Percentiles rank a stretch among this genome's conserved stretches.
phyloP scores from a whole-genome alignment of 2,329 filamentous ascomycete species.

The Alternaria brassicae region DNA sequence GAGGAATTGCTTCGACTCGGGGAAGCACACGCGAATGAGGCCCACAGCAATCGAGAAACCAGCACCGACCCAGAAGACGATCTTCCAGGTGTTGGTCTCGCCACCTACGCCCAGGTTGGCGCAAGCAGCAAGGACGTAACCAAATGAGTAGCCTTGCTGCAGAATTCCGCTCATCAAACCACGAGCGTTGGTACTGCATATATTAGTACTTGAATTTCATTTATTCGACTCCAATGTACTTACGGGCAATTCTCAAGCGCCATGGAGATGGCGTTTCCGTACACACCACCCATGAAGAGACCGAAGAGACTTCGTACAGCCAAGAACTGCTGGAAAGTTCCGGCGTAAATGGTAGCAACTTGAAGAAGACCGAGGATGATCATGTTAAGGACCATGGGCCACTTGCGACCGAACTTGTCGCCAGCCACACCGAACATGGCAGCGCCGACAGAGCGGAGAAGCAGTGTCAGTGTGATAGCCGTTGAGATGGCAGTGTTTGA shows the following conservation, averaged over 20 bases:
- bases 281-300: conserved; percentile 81
- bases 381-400: conserved; percentile 85
- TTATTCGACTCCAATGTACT: conserved; percentile 36
- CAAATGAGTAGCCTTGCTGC: conserved; percentile 82
- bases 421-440: conserved; percentile 77
- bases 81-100: conserved; percentile 71
- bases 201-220: conserved; percentile 32
- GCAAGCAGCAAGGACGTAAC: conserved; percentile 79
- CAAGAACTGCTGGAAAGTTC: conserved; percentile 76
- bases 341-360: conserved; percentile 78
- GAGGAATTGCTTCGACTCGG: conserved; percentile 77
- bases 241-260: conserved; percentile 75
- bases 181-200: conserved; percentile 62
- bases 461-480: conserved; percentile 76
- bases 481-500: conserved; percentile 75
- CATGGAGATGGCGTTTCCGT: conserved; percentile 80
- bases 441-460: conserved; percentile 77
- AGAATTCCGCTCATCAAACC: conserved; percentile 83
- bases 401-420: conserved; percentile 82
- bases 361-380: conserved; percentile 73
- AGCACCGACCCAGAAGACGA: conserved; percentile 75
- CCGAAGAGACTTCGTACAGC: conserved; percentile 76
- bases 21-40: conserved; percentile 70
- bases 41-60: conserved; percentile 73
- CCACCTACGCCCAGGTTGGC: conserved; percentile 77